Evolutionary conservation across 805 yeast genomes (phyloP), one percentile per base, ranked within the genome.

Genomic region (Teunomyces lycoperdinae): DNA sequence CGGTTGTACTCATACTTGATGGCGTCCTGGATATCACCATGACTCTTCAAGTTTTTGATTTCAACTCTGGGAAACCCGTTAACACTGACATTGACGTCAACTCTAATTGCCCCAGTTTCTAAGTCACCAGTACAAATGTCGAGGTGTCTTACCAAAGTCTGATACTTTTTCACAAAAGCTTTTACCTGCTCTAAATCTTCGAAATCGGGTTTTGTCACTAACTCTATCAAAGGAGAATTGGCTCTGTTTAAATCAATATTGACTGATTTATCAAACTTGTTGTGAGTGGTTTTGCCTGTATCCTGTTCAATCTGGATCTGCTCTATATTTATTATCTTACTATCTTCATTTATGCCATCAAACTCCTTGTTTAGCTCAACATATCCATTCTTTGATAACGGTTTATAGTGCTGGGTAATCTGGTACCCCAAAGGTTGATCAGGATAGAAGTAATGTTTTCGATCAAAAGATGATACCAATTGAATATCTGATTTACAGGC

Each of bases 341-440:
- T 68, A 2, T 66, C 64, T 3, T 66, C 62, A 2, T 68, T 58
- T 1, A 80, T 71, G 7, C 77, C 81, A 60, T 90, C 96, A 46
- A 74, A 71, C 31, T 76, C 66, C 20, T 68, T 64, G 9, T 58
- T 61, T 35, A 92, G 62, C 17, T 61, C 61, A 28, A 92, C 42
- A 16, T 46, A 53, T 0, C 99, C 99, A 43, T 80, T 74, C 29
- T 64, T 70, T 1, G 97, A 94, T 42, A 88, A 71, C 0, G 98
- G 97, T 31, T 76, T 76, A 62, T 79, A 89, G 60, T 82, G 87
- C 66, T 94, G 99, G 0, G 99, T 94, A 43, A 94, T 86, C 63
- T 94, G 99, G 66, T 90, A 94, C 1, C 99, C 99, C 45, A 87
- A 67, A 0, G 99, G 99, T 63, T 94, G 98, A 64, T 94, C 99